Evolutionary conservation across 331 rosid genomes (phyloP), one percentile per base, ranked within the genome.

Genomic region (Erythrophleum ivorense): DNA sequence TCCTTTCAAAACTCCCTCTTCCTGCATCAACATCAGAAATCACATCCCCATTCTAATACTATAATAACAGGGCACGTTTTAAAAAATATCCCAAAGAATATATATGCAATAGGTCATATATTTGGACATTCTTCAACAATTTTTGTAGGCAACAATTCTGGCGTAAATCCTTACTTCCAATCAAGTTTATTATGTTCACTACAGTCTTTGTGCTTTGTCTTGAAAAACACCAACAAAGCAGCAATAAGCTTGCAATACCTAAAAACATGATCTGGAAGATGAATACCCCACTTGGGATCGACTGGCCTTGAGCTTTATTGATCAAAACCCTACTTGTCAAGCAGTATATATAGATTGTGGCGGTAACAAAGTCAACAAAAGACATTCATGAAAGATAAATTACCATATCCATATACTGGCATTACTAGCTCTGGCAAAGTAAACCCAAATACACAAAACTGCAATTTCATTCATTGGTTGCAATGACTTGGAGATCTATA

Each of bases 1-100:
- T 52, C 91, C 97, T 88, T 89, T 95, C 88, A 95, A 75, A 85
- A 93, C 97, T 53, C 90, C 90, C 83, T 92, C 97, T 81, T 91
- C 98, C 99, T 95, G 91, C 84, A 87, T 84, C 82, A 78, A 80
- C 75, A 82, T 54, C 48, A 77, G 21, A 68, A 76, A 63, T 62
- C 71, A 81, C 41, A 69, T 48, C 55, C 50, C 45, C 19, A 34
- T 73, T 60, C 12, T 40, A 77, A 71, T 13, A 49, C 34, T 5
- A 71, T 12, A 14, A 70, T 24, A 49, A 19, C 6, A 64, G 24
- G 68, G 68, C 58, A 63, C 63, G 31, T 38, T 38, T 38, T 2
- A 38, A 0, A n/a, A 45, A 18, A 60, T 7, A 77, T 69, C 50
- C 73, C 40, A 18, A 78, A 62, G 74, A 8, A 72, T 18, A 49